phyloP scores from a whole-genome alignment of 306 rosid genomes.

The Vicia sativa region DNA sequence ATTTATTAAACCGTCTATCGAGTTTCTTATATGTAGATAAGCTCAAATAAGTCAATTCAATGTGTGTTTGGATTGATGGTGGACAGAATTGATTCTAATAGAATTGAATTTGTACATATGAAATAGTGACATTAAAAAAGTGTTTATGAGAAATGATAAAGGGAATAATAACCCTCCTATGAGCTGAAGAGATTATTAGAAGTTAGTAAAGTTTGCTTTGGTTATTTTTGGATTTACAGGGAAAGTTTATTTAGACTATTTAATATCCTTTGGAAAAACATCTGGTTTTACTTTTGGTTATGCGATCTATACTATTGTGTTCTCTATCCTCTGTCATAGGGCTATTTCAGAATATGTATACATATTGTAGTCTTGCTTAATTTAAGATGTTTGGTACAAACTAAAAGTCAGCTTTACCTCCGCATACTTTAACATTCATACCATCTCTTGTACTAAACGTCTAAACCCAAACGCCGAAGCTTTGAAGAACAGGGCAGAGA shows the following conservation, averaged over 20 bases:
- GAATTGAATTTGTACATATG: too few species aligned
- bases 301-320: not conserved
- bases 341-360: conserved; percentile 21
- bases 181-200: not conserved
- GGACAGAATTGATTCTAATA: too few species aligned
- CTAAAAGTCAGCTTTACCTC: conserved; percentile 22
- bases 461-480: not conserved
- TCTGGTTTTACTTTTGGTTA: conserved; percentile 4
- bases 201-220: not conserved
- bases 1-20: not conserved
- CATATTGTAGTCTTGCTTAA: conserved; percentile 11
- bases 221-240: conserved; percentile 24
- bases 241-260: conserved; percentile 1
- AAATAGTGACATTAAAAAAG: too few species aligned
- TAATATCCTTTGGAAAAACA: not conserved
- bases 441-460: conserved; percentile 11
- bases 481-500: conserved; percentile 12
- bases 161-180: not conserved
- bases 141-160: too few species aligned
- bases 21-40: not conserved
- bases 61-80: too few species aligned
- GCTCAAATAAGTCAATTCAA: not conserved
- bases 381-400: conserved; percentile 22
- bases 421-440: conserved; percentile 6
- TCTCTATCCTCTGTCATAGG: conserved; percentile 9